Percentiles rank a stretch among this genome's conserved stretches.
These are phyloP conservation scores for Salisapilia sapeloensis DNA, from an alignment of 352 stramenopile genomes.

Conservation along the genomic window DNA sequence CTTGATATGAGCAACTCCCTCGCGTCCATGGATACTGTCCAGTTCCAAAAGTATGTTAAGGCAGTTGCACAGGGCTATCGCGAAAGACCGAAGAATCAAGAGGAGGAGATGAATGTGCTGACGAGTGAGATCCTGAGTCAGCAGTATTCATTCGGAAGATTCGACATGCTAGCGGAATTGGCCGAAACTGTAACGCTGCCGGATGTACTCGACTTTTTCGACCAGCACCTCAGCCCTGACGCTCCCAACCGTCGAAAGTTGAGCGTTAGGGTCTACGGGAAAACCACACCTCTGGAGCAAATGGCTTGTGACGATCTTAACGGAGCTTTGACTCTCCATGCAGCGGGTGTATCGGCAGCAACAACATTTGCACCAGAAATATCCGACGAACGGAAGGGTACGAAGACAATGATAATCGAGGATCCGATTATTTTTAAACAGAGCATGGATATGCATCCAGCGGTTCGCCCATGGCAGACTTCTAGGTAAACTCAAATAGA, in stretches of 20 bases:
- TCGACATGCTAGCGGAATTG: constrained; percentile 14
- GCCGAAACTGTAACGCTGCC: constrained; percentile 19
- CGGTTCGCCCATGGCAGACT: too few species aligned
- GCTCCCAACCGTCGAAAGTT: constrained; percentile 19
- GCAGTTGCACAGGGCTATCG: constrained; percentile 40
- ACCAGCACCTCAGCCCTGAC: constrained; percentile 19
- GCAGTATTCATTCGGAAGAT: constrained; percentile 54
- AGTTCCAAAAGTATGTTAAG: constrained; percentile 34
- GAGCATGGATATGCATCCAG: too few species aligned
- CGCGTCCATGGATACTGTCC: not conserved
- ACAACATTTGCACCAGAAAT: too few species aligned
- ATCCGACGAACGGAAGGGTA: too few species aligned
- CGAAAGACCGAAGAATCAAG: constrained; percentile 58
- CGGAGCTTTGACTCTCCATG: too few species aligned
- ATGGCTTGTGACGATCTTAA: too few species aligned
- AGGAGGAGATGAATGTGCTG: constrained; percentile 32
- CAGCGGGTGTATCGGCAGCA: too few species aligned
- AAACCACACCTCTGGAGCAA: constrained; percentile 9
- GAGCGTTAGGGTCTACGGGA: constrained; percentile 39
- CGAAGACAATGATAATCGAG: too few species aligned
- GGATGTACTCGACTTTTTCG: constrained; percentile 55
- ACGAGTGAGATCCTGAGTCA: constrained; percentile 48
- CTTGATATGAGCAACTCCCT: constrained; percentile 8
- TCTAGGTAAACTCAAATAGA: too few species aligned
- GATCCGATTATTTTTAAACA: too few species aligned